Evolutionary conservation across 805 yeast species (phyloP).

Genomic region (Ogataea nakhonphanomensis): DNA sequence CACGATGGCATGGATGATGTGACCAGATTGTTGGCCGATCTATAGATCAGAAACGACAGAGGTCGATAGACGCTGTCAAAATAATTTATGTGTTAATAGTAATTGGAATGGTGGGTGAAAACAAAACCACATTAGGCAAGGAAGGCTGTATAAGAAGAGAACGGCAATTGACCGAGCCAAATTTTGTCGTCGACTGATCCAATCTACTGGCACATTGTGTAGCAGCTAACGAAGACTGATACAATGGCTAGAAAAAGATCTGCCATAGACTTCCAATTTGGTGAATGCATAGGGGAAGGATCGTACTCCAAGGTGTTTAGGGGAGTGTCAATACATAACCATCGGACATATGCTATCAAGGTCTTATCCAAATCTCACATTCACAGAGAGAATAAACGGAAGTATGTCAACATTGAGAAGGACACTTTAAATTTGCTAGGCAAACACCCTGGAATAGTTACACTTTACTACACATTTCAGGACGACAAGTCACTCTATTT

Average conservation of each 20-base stretch:
- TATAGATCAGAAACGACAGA: conserved; percentile 31
- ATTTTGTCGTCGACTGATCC: background rate
- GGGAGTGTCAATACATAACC: conserved; percentile 73
- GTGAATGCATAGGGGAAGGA: conserved; percentile 89
- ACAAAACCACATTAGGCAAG: conserved; percentile 3
- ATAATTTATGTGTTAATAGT: conserved; percentile 6
- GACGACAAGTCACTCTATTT: conserved; percentile 84
- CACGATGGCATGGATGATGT: conserved; percentile 60
- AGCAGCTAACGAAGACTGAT: background rate
- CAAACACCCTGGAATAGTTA: conserved; percentile 91
- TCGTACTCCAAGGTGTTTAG: conserved; percentile 91
- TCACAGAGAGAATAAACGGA: conserved; percentile 89
- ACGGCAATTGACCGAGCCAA: background rate
- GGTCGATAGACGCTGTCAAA: conserved; percentile 4
- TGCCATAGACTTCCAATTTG: conserved; percentile 85
- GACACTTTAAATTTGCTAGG: conserved; percentile 84
- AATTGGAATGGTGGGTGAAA: conserved; percentile 3
- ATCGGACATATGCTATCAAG: conserved; percentile 83
- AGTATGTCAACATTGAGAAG: conserved; percentile 94
- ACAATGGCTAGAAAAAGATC: conserved; percentile 43
- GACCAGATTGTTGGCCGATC: conserved; percentile 56
- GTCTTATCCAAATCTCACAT: conserved; percentile 89
- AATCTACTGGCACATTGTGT: too few relatives aligned
- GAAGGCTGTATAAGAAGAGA: conserved; percentile 8
- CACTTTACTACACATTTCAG: conserved; percentile 90